Percentiles rank a stretch among this genome's conserved stretches.
phyloP scores from a whole-genome alignment of 2,329 filamentous ascomycete species.

The Penicillium olsonii region DNA sequence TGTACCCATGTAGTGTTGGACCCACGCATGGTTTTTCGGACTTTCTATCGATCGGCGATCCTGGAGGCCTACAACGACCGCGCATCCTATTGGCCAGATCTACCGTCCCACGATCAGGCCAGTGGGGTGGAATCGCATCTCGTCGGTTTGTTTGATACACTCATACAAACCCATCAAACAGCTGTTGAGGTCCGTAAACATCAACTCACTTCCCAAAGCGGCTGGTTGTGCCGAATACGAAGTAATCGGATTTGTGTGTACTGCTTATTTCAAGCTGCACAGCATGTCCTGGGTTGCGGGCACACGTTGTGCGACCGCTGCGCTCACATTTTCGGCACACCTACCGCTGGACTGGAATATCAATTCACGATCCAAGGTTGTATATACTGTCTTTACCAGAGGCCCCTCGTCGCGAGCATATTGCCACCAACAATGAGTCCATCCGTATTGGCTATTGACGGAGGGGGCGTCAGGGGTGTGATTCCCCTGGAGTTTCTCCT shows the following conservation, averaged over 20 bases:
- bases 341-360: constrained; percentile 13
- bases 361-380: constrained; percentile 19
- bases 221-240: constrained; percentile 14
- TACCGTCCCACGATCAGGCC: too few relatives aligned
- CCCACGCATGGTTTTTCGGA: constrained; percentile 2
- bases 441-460: constrained; percentile 29
- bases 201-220: constrained; percentile 10
- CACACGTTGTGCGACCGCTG: constrained; percentile 26
- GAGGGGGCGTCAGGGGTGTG: constrained; percentile 24
- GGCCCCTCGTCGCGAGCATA: constrained; percentile 18
- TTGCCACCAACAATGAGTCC: constrained; percentile 27
- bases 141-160: not conserved
- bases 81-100: too few relatives aligned
- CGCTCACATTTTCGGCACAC: constrained; percentile 18
- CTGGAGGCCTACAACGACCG: not conserved
- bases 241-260: constrained; percentile 23
- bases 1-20: constrained; percentile 2
- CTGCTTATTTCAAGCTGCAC: constrained; percentile 16
- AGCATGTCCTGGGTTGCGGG: constrained; percentile 22
- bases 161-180: constrained; percentile 2
- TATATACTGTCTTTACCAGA: constrained; percentile 17
- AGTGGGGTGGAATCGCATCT: not conserved
- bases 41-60: constrained; percentile 3
- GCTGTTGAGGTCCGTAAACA: not conserved
- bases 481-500: constrained; percentile 18